Evolutionary conservation across 202 grass and related monocot species (phyloP), one percentile per base, ranked within the genome.

Genomic region (Setaria italica): DNA sequence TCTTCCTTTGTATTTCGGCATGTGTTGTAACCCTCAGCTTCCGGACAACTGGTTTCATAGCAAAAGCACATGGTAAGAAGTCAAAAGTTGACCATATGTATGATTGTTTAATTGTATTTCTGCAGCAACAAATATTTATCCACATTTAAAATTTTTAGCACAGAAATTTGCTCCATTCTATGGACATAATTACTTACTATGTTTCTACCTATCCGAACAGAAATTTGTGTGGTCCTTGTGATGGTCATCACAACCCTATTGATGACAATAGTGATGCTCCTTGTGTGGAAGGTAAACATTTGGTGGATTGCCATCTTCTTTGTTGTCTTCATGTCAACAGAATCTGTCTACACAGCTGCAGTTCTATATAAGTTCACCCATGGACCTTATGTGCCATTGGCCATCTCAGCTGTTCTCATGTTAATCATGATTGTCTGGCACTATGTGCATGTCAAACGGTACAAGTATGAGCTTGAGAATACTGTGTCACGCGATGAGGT

Each of bases 201-300:
- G 4, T 43, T 80, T 66, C 12, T 66, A 17, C 5, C 5, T 66
- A 21, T 66, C 21, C 11, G 14, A 49, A 62, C 90, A 92, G 90
- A 88, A 63, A 83, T 92, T 4, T 88, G 82, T 2, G 90, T 92
- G 42, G 79, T 79, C 20, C 84, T 85, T 84, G 90, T 92, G 29
- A 92, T 92, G 90, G 25, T 89, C 2, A 92, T 92, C 78, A 89
- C 90, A 21, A 92, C 90, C 13, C 42, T 83, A 0, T 7, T 92
- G 55, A 88, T 92, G 79, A 89, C 90, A 5, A 78, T 92, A 37
- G 83, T 92, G 49, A 92, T 92, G 90, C 71, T 92, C 5, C 82
- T 92, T 0, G 87, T 92, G 35, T 92, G 90, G 90, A 83, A 76
- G 57, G 46, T 86, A 21, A 92, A 74, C 34, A 89, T 92, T 35